These are phyloP conservation scores for Phialophora macrospora DNA, from an alignment of 2,329 filamentous ascomycete genomes.

Conservation along the genomic window DNA sequence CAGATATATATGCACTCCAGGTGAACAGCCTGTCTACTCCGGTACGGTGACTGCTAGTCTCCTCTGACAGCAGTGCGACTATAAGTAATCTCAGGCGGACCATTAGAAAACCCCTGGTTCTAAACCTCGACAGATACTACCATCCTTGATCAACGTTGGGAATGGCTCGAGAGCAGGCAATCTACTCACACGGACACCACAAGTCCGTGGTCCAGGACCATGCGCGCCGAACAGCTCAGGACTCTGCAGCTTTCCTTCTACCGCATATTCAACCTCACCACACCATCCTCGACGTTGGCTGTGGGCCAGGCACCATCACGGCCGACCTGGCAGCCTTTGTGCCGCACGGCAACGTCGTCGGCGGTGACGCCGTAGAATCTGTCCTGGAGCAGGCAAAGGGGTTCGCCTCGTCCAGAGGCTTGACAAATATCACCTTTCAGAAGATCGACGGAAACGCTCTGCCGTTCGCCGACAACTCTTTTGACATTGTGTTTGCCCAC, in stretches of 20 bases:
- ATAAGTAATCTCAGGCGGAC: background rate
- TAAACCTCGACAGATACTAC: background rate
- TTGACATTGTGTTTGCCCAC: slow-evolving; percentile 65
- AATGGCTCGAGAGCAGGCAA: slow-evolving; percentile 34
- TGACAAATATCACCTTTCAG: slow-evolving; percentile 46
- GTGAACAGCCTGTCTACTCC: background rate
- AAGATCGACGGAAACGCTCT: slow-evolving; percentile 50
- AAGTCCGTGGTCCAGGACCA: slow-evolving; percentile 46
- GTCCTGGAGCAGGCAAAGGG: slow-evolving; percentile 44
- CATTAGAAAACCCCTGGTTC: background rate
- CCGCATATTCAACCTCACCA: slow-evolving; percentile 46
- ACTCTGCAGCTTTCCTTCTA: slow-evolving; percentile 49
- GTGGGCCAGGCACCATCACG: slow-evolving; percentile 53
- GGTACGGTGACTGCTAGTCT: background rate
- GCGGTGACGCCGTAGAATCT: slow-evolving; percentile 42
- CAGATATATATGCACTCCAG: background rate
- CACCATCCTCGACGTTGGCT: slow-evolving; percentile 52
- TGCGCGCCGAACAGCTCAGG: slow-evolving; percentile 43
- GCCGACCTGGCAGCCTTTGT: slow-evolving; percentile 47
- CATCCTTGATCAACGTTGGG: background rate
- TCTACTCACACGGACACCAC: slow-evolving; percentile 50
- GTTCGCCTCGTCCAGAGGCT: slow-evolving; percentile 41
- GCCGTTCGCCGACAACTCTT: slow-evolving; percentile 53
- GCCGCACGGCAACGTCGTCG: slow-evolving; percentile 48
- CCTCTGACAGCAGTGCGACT: background rate